Evolutionary conservation across 2,329 filamentous ascomycete species (phyloP), one percentile per base, ranked within the genome.

Genomic region (Metarhizium brunneum): DNA sequence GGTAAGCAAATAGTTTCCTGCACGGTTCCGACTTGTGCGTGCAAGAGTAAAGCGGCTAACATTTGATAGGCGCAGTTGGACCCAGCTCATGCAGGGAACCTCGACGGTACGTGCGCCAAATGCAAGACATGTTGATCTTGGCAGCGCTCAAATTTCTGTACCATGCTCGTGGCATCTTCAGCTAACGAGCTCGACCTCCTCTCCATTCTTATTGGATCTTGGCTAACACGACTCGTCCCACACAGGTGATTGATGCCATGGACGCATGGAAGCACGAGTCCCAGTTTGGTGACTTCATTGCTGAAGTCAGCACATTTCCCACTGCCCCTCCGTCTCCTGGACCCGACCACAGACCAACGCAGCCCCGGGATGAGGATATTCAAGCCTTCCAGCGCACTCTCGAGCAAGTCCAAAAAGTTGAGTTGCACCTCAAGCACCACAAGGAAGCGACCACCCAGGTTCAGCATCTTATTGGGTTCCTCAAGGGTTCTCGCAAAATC

Each of bases 251-350:
- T 62, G 85, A 90, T 64, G 87, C 89, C 47, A 97, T 97, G 91
- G 88, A 92, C 60, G 80, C 84, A 14, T 95, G 90, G 91, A 90
- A 90, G 70, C 85, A 95, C 64, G 87, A 95, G 68, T 96, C 92
- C 38, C 83, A 91, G 60, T 92, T 94, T 65, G 82, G 84, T 60
- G 86, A 91, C 63, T 90, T 90, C 72, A 90, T 95, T 62, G 83
- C 83, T 60, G 87, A 92, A 69, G 88, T 87, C 73, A 86, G 83
- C 76, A 87, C 85, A 25, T 86, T 88, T 63, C 82, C 84, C 56
- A 85, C 82, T 54, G 83, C 84, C 42, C 84, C 84, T 7, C 78
- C 76, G 58, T 88, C 82, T 60, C 83, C 82, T 48, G 77, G 73
- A 53, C 81, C 81, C 52, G 81, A 83, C 60, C 80, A 81, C 68